These are phyloP conservation scores for Globisporangium radiosum DNA, from an alignment of 352 stramenopile genomes.

Conservation along the genomic window DNA sequence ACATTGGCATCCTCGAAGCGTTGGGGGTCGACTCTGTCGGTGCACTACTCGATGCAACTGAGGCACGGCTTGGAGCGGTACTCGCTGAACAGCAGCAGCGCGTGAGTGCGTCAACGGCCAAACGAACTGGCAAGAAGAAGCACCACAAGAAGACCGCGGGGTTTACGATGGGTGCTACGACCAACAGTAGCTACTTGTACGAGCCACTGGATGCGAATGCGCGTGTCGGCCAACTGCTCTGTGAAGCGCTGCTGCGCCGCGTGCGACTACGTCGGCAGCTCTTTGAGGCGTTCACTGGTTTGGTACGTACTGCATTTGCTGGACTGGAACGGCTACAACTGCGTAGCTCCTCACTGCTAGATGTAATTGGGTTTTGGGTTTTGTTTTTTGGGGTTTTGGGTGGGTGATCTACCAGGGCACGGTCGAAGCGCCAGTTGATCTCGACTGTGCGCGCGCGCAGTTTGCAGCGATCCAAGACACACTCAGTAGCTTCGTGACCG, in stretches of 20 bases:
- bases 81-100: conserved; percentile 44
- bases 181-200: conserved; percentile 10
- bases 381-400: not conserved
- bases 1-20: conserved; percentile 39
- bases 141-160: conserved; percentile 31
- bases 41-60: conserved; percentile 32
- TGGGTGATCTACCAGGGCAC: conserved; percentile 18
- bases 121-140: conserved; percentile 64
- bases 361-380: not conserved
- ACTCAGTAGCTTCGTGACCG: conserved; percentile 35
- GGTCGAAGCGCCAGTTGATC: conserved; percentile 34
- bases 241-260: conserved; percentile 55
- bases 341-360: no score
- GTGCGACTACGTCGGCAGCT: conserved; percentile 46
- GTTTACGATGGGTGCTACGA: not conserved
- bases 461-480: conserved; percentile 40
- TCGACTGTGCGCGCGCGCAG: conserved; percentile 27
- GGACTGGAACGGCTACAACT: no score
- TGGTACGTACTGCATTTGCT: conserved; percentile 13
- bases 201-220: conserved; percentile 44
- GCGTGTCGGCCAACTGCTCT: conserved; percentile 43
- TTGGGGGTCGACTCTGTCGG: conserved; percentile 32
- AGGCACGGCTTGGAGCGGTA: conserved; percentile 38
- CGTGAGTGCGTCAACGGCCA: conserved; percentile 23
- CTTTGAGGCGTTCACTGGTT: conserved; percentile 31